Evolutionary conservation across 345 rosid species (phyloP), one percentile per base, ranked within the genome.

Genomic region (Corymbia maculata): DNA sequence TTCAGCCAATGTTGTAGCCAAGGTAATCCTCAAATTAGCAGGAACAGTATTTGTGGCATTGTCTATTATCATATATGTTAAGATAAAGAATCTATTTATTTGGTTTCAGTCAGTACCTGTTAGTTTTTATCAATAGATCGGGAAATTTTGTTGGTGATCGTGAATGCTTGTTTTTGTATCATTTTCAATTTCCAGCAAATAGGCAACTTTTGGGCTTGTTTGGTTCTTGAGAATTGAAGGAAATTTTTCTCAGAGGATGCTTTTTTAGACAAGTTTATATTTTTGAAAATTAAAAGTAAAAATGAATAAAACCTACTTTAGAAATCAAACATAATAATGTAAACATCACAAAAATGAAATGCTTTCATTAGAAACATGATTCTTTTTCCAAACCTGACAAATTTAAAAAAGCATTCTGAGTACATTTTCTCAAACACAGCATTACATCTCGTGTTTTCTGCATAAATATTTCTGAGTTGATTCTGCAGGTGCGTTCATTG

Each of bases 1-100:
- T 89, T 94, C 98, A 36, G 88, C 91, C 91, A 94, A 94, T 66
- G 96, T 96, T 88, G 98, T 91, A 88, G 95, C 95, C 68, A 98
- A 98, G 99, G 99, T 95, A 36, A 85, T 89, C 88, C 79, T 57
- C 13, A 26, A 75, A 8, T 86, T 57, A n/a, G 17, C 44, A 47
- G 36, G 32, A n/a, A 8, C 84, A 53, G 24, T 57, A 45, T 79
- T 19, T 50, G 7, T 79, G 50, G 26, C 47, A 8, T 44, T 86
- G 51, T 42, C 30, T 49, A 51, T 85, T 26, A 45, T 75, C 30
- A 24, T 51, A 13, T 50, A 19, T 70, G 7, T 66, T 68, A 42
- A 12, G 51, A 88, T 75, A 59, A 91, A 47, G 88, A 49, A 64
- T 85, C 88, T 86, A 55, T 28, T 88, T 28, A 75, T 85, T 86